A percentile compares a stretch with the other conserved stretches of the same genome.
phyloP scores from a whole-genome alignment of 2,329 filamentous ascomycete species.

The Ophiostoma sp. region DNA sequence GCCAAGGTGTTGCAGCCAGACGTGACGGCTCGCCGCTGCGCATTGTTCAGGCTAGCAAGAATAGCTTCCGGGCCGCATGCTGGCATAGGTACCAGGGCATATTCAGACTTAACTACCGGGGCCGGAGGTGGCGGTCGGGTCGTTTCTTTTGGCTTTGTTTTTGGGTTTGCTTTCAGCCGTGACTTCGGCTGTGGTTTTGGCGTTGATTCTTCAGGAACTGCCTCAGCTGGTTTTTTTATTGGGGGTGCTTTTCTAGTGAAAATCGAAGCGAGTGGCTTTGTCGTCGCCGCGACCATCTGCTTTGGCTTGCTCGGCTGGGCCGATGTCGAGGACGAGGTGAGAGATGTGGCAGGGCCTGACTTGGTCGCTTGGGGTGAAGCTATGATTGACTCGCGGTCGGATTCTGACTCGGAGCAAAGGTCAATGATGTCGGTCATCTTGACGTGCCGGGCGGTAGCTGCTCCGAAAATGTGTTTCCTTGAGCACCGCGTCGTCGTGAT shows the following conservation, averaged over 20 bases:
- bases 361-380: neutral
- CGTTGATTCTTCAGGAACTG: neutral
- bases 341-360: neutral
- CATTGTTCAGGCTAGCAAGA: conserved; percentile 48
- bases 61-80: conserved; percentile 29
- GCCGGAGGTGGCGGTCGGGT: neutral
- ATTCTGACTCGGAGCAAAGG: conserved; percentile 20
- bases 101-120: neutral
- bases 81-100: neutral
- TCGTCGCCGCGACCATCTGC: neutral
- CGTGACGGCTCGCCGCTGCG: conserved; percentile 52
- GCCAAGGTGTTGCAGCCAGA: conserved; percentile 53
- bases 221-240: neutral
- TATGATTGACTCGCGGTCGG: neutral
- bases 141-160: conserved; percentile 11
- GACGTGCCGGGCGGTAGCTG: neutral
- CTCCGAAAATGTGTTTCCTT: neutral
- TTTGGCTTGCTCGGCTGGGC: neutral
- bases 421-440: conserved; percentile 18
- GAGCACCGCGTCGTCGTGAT: conserved; percentile 9
- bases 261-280: neutral
- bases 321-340: neutral
- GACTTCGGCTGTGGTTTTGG: neutral
- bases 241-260: conserved; percentile 7
- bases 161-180: neutral